These are phyloP conservation scores for Sugiyamaella boreocaroliniensis DNA, from an alignment of 805 yeast genomes.

Conservation along the genomic window DNA sequence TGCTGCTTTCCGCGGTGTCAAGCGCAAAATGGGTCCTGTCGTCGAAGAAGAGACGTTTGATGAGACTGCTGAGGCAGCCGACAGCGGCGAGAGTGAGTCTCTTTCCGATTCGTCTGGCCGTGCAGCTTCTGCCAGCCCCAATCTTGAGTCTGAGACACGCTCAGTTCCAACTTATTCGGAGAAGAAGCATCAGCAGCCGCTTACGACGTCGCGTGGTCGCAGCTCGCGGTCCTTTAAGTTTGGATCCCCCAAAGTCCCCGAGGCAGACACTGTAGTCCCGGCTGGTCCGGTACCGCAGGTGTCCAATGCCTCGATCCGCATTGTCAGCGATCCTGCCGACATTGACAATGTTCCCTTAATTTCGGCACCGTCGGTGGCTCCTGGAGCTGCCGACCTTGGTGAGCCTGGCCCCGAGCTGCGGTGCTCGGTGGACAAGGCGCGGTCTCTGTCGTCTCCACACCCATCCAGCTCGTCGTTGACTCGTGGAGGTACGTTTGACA, in stretches of 20 bases:
- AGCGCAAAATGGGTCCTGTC: conserved; percentile 25
- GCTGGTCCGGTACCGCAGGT: too few species aligned
- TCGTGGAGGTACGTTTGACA: not conserved
- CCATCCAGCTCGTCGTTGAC: conserved; percentile 5
- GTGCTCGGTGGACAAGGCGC: conserved; percentile 10
- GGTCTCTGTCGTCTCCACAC: conserved; percentile 4
- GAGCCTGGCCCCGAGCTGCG: conserved; percentile 30
- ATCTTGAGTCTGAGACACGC: not conserved
- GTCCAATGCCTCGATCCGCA: not conserved
- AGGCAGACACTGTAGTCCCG: not conserved
- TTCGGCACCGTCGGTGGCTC: conserved; percentile 13
- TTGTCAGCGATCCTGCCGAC: not conserved
- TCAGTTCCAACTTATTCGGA: not conserved
- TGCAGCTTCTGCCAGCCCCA: not conserved
- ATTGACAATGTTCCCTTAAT: not conserved
- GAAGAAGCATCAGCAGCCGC: too few species aligned
- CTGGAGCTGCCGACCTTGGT: conserved; percentile 16
- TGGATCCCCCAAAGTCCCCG: not conserved
- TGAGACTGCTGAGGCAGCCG: not conserved
- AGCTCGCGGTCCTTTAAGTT: not conserved
- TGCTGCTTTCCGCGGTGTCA: conserved; percentile 19
- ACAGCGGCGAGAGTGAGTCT: not conserved
- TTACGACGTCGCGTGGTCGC: not conserved
- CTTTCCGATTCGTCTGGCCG: not conserved
- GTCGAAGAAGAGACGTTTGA: conserved; percentile 23